Evolutionary conservation across 148 eudicot genomes (phyloP).

Genomic region (Cornus controversa): DNA sequence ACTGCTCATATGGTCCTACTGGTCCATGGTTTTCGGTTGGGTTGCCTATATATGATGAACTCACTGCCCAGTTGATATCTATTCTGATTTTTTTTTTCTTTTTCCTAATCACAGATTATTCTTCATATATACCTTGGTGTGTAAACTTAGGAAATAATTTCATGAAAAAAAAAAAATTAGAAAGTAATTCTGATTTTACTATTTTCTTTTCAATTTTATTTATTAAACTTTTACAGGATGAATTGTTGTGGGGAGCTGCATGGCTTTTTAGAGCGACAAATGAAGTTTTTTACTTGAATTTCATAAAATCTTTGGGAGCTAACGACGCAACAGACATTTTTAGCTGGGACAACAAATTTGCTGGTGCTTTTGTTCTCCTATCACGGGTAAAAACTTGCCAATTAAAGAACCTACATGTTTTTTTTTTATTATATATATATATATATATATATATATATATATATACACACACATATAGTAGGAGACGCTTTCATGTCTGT

Average conservation of each 20-base stretch:
- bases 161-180: not conserved
- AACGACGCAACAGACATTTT: slow-evolving; percentile 68
- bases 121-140: no score
- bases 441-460: no score
- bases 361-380: slow-evolving; percentile 88
- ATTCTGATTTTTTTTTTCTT: not conserved
- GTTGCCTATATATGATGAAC: no score
- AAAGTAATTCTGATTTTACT: not conserved
- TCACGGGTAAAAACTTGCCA: slow-evolving; percentile 49
- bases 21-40: not conserved
- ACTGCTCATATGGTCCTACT: not conserved
- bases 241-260: slow-evolving; percentile 93
- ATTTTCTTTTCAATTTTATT: no score
- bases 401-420: no score
- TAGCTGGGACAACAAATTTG: slow-evolving; percentile 94
- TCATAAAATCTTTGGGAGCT: slow-evolving; percentile 67
- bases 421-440: not conserved
- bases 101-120: no score
- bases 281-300: slow-evolving; percentile 45
- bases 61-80: no score
- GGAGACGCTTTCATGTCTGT: no score
- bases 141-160: no score
- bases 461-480: no score
- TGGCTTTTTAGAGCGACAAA: slow-evolving; percentile 85
- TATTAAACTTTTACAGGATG: slow-evolving; percentile 42